Base-by-base conservation (phyloP, 257 asterid genomes). In the Perilla frutescens region DNA sequence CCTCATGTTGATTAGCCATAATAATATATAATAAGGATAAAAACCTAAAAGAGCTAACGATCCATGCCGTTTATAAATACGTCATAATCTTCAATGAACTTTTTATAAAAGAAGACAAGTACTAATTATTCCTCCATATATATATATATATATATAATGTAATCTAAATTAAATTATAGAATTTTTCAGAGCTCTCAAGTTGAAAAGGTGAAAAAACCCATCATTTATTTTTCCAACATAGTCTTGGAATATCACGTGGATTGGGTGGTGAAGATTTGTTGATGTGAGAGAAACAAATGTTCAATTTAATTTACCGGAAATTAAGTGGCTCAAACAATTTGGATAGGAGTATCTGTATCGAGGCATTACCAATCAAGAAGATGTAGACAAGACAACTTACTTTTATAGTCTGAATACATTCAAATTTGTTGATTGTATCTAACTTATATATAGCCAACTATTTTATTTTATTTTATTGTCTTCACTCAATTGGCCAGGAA, bases 401-500 rank as follows among this genome's bases (percentile, higher is more conserved):
- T 55, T 65, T 65, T 26, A 31, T 26, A 4, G 49, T 36, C 40
- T 40, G n/a, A 31, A 47, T 4, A 26, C 32, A 44, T 29, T 15
- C 31, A 15, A 34, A 13, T 2, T 14, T 61, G 36, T 34, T 61
- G 58, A 57, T 70, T 51, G n/a, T 44, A 68, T 54, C 29, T 4
- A 58, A 40, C 56, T 71, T 15, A 57, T 56, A n/a, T 44, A 58
- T 13, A 55, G 53, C 3, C n/a, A 62, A n/a, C 55, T 60, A 20
- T 20, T 20, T 20, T 20, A 20, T 20, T 20, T 20, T 20, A 20
- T 37, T 72, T 43, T 62, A n/a, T 76, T 70, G 76, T 76, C 77
- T 70, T 47, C 2, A 56, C 57, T 29, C 50, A 43, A 36, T 77
- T 77, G 77, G 73, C 73, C 53, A 62, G 54, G 76, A 70, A 76